A percentile compares a stretch with the other conserved stretches of the same genome.
Evolutionary conservation across 176 grass and related monocot genomes (phyloP).

Genomic region (Ensete glaucum): DNA sequence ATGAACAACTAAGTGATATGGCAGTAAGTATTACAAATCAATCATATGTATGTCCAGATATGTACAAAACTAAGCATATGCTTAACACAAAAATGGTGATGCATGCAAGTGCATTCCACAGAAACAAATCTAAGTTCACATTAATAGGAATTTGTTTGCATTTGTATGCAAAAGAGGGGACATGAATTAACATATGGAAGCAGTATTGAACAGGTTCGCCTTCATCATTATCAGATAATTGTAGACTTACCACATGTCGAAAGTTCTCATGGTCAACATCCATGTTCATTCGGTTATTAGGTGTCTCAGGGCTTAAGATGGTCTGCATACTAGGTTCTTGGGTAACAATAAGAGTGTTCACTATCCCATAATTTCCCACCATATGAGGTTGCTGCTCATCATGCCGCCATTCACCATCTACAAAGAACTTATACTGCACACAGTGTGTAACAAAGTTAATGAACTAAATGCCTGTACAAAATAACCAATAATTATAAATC

Average conservation of each 20-base stretch:
- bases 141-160: no score
- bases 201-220: no score
- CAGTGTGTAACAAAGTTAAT: slow-evolving; percentile 8
- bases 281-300: slow-evolving; percentile 49
- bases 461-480: background rate
- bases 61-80: no score
- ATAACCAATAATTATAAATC: background rate
- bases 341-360: slow-evolving; percentile 67
- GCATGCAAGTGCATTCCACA: no score
- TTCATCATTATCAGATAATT: background rate
- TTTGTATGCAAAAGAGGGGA: no score
- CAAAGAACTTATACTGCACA: slow-evolving; percentile 85
- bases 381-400: slow-evolving; percentile 65
- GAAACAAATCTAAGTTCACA: no score
- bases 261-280: slow-evolving; percentile 74
- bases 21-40: no score
- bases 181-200: no score
- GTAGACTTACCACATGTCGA: slow-evolving; percentile 37
- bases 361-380: slow-evolving; percentile 53
- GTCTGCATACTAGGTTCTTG: slow-evolving; percentile 42
- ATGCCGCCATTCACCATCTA: slow-evolving; percentile 84
- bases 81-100: no score
- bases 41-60: no score
- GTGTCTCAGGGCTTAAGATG: slow-evolving; percentile 41
- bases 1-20: no score